A percentile compares a stretch with the other conserved stretches of the same genome.
phyloP scores from a whole-genome alignment of 2,329 filamentous ascomycete genomes.

The Cephalotrichum gorgonifer region DNA sequence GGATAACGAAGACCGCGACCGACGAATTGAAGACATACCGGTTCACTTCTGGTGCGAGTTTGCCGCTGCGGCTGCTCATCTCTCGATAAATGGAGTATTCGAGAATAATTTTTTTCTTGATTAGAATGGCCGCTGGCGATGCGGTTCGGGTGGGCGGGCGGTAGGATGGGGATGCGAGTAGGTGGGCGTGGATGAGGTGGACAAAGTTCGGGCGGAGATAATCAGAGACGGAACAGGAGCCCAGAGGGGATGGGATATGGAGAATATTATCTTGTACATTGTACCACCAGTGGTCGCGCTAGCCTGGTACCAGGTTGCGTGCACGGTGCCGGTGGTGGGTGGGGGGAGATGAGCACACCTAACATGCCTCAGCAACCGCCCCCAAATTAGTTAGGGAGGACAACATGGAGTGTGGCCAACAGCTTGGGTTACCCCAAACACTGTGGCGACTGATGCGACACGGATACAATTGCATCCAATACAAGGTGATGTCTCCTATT shows the following conservation, averaged over 20 bases:
- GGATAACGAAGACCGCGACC: background rate
- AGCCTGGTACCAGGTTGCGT: background rate
- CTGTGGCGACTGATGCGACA: too few relatives aligned
- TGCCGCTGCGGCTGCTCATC: constrained; percentile 95
- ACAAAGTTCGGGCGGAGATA: constrained; percentile 3
- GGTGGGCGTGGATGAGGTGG: constrained; percentile 1
- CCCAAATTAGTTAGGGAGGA: background rate
- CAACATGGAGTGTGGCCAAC: background rate
- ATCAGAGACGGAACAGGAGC: constrained; percentile 1
- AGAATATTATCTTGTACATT: constrained; percentile 3
- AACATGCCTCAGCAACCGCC: background rate
- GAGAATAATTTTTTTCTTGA: constrained; percentile 17
- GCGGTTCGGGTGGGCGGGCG: constrained; percentile 4
- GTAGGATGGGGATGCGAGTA: background rate
- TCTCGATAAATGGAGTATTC: constrained; percentile 44
- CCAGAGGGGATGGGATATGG: constrained; percentile 1
- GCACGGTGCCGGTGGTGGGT: too few relatives aligned
- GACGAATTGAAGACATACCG: constrained; percentile 57
- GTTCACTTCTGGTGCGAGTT: constrained; percentile 99
- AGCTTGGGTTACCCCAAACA: background rate
- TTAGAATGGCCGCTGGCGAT: constrained; percentile 6
- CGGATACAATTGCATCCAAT: background rate
- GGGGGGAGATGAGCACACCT: background rate
- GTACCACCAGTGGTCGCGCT: background rate
- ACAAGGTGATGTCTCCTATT: background rate